These are phyloP conservation scores for Venturia effusa DNA, from an alignment of 2,329 filamentous ascomycete species.

Conservation along the genomic window DNA sequence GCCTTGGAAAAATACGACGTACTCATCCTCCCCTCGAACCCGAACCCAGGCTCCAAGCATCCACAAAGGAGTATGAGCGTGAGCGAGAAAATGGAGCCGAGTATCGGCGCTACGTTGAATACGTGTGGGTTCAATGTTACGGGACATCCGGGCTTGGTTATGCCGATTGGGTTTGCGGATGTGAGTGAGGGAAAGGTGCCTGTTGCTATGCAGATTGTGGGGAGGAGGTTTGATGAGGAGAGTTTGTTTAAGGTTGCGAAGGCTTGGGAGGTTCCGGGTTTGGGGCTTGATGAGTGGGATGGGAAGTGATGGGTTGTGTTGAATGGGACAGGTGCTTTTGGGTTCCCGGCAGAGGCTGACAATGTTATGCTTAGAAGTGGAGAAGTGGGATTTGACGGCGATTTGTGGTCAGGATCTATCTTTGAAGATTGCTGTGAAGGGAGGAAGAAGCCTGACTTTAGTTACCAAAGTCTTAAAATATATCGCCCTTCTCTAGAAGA, in stretches of 20 bases:
- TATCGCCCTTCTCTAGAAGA: too few relatives aligned
- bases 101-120: slow-evolving; percentile 20
- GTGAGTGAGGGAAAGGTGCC: slow-evolving; percentile 31
- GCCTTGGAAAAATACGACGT: slow-evolving; percentile 36
- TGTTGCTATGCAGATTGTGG: slow-evolving; percentile 27
- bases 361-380: neutral
- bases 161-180: slow-evolving; percentile 26
- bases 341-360: too few relatives aligned
- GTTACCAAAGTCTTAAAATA: too few relatives aligned
- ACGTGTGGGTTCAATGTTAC: slow-evolving; percentile 23
- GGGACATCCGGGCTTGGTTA: slow-evolving; percentile 21
- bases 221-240: slow-evolving; percentile 23
- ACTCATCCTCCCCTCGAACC: slow-evolving; percentile 37
- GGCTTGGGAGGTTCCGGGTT: slow-evolving; percentile 25
- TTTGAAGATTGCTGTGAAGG: too few relatives aligned
- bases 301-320: slow-evolving; percentile 6
- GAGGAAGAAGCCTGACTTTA: too few relatives aligned
- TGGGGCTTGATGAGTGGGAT: slow-evolving; percentile 18
- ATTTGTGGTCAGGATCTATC: too few relatives aligned
- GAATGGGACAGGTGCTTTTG: too few relatives aligned
- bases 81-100: slow-evolving; percentile 27
- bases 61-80: slow-evolving; percentile 23
- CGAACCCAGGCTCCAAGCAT: slow-evolving; percentile 34
- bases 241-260: slow-evolving; percentile 24
- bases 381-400: too few relatives aligned